Conservation (phyloP, 768 basidiomycete genomes). For the Russula sp. region DNA sequence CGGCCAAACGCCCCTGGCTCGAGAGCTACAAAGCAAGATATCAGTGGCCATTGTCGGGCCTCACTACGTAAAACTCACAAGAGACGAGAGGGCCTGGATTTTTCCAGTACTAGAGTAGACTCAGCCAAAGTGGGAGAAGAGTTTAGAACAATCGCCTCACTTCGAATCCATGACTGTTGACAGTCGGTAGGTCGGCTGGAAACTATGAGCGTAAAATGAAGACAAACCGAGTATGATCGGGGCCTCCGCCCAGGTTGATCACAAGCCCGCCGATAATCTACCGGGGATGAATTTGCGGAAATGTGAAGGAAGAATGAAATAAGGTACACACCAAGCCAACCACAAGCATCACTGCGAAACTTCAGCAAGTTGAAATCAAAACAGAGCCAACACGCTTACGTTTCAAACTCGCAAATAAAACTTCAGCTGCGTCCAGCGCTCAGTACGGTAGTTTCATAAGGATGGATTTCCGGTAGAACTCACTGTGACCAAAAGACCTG, state of each 20-base stretch:
- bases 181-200: neutral
- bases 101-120: conserved; percentile 24
- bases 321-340: conserved; percentile 21
- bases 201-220: neutral
- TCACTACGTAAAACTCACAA: conserved; percentile 8
- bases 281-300: neutral
- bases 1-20: conserved; percentile 28
- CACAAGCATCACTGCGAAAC: conserved; percentile 28
- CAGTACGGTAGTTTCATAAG: neutral
- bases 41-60: neutral
- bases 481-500: conserved; percentile 28
- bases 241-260: conserved; percentile 29
- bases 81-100: conserved; percentile 29
- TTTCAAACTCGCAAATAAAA: conserved; percentile 29
- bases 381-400: conserved; percentile 11
- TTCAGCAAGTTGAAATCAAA: conserved; percentile 3
- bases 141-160: conserved; percentile 1
- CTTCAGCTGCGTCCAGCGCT: conserved; percentile 20
- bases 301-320: neutral
- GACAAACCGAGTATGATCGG: conserved; percentile 28
- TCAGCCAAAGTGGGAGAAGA: neutral
- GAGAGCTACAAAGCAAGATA: conserved; percentile 15
- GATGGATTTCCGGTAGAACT: neutral
- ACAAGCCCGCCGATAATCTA: conserved; percentile 29
- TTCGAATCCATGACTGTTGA: conserved; percentile 28